Evolutionary conservation across 2,329 filamentous ascomycete species (phyloP).

Genomic region (Calonectria fujianensis): DNA sequence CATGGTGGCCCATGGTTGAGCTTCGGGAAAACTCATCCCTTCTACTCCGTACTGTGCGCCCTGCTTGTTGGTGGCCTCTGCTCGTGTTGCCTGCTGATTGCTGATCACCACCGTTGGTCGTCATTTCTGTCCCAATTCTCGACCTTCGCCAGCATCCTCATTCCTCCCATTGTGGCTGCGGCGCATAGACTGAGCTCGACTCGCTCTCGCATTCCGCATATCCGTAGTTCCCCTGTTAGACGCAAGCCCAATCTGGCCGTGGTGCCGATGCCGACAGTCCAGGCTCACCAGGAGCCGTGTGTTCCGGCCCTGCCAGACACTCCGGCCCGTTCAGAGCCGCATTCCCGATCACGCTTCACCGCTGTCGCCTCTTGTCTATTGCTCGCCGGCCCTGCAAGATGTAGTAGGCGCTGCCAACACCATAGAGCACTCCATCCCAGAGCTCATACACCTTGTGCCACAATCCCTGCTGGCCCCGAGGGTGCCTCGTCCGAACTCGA

Average conservation of each 20-base stretch:
- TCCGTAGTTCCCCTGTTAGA: conserved; percentile 7
- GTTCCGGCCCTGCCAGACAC: conserved; percentile 3
- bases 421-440: conserved; percentile 64
- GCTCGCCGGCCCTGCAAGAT: conserved; percentile 55
- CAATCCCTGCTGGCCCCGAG: conserved; percentile 46
- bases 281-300: conserved; percentile 19
- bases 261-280: conserved; percentile 23
- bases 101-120: conserved; percentile 27
- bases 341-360: conserved; percentile 35
- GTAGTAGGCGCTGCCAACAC: conserved; percentile 62
- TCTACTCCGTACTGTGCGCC: not conserved
- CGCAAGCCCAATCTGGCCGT: not conserved
- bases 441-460: conserved; percentile 60
- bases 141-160: not conserved
- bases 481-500: conserved; percentile 40
- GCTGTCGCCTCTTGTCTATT: not conserved
- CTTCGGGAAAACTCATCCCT: conserved; percentile 20
- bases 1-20: conserved; percentile 27
- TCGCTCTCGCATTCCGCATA: conserved; percentile 28
- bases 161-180: not conserved
- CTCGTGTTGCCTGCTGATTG: conserved; percentile 1
- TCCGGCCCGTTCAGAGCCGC: conserved; percentile 27
- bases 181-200: not conserved
- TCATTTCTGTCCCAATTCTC: conserved; percentile 26
- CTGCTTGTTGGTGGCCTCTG: conserved; percentile 20